A percentile compares a stretch with the other conserved stretches of the same genome.
Conservation (phyloP, 176 grass and related monocot genomes). For the Raddia distichophylla region DNA sequence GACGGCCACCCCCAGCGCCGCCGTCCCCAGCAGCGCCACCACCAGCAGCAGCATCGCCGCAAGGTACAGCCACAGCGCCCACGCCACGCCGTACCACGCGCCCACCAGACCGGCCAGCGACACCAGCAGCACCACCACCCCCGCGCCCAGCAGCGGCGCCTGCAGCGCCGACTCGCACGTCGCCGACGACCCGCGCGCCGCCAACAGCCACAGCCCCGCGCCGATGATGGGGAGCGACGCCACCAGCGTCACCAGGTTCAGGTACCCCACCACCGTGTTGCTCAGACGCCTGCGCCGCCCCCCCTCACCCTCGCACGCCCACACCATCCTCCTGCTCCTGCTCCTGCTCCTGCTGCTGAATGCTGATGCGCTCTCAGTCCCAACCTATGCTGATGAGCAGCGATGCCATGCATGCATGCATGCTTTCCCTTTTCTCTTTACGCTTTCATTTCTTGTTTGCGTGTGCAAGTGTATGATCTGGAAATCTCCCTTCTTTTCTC, state of each 20-base stretch:
- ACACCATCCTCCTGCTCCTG: background rate
- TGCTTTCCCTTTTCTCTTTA: too few species aligned
- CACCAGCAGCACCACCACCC: conserved; percentile 75
- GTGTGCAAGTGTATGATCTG: too few species aligned
- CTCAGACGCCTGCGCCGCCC: conserved; percentile 45
- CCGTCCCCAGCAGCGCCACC: conserved; percentile 49
- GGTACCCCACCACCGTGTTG: conserved; percentile 74
- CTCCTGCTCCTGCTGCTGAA: too few species aligned
- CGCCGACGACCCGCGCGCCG: conserved; percentile 49
- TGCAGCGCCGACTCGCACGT: conserved; percentile 71
- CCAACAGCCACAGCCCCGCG: conserved; percentile 79
- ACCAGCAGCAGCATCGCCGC: conserved; percentile 65
- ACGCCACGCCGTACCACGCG: conserved; percentile 67
- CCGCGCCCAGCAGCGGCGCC: conserved; percentile 62
- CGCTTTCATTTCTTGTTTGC: too few species aligned
- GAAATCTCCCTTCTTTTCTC: too few species aligned
- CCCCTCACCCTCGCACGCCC: background rate
- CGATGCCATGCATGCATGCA: too few species aligned
- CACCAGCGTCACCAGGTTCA: conserved; percentile 74
- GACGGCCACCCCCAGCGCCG: conserved; percentile 61
- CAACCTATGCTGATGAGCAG: too few species aligned
- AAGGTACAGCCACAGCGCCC: conserved; percentile 82
- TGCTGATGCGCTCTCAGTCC: too few species aligned
- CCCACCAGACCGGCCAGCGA: conserved; percentile 73
- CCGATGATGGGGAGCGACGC: conserved; percentile 82